Evolutionary conservation across 345 rosid genomes (phyloP).

Genomic region (Melaleuca alternifolia): DNA sequence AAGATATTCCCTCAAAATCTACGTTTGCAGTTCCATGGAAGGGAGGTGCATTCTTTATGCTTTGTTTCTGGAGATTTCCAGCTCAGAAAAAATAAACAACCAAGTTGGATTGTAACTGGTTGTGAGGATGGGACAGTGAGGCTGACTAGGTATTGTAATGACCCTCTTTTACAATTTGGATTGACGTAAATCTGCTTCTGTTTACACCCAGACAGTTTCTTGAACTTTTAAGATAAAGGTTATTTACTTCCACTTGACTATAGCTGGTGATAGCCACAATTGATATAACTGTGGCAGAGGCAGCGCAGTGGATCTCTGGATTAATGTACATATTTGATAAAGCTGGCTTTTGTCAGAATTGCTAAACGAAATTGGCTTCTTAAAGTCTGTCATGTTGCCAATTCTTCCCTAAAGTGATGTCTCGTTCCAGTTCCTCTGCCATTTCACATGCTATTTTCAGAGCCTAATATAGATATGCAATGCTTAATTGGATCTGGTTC

Average conservation of each 20-base stretch:
- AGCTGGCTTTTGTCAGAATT: not conserved
- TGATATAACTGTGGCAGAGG: not conserved
- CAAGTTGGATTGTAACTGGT: slow-evolving; percentile 91
- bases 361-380: not conserved
- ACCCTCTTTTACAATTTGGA: not conserved
- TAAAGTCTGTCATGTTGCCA: not conserved
- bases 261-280: not conserved
- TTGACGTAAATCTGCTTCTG: not conserved
- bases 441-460: not conserved
- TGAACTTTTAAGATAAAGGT: not conserved
- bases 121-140: slow-evolving; percentile 99
- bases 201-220: not conserved
- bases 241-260: not conserved
- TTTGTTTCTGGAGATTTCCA: slow-evolving; percentile 41
- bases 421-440: not conserved
- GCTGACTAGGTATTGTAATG: slow-evolving; percentile 57
- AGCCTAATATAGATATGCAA: not conserved
- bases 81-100: slow-evolving; percentile 17
- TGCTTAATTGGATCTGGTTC: not conserved
- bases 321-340: not conserved
- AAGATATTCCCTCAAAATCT: slow-evolving; percentile 58
- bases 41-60: slow-evolving; percentile 86
- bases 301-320: not conserved
- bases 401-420: not conserved
- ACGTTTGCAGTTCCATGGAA: slow-evolving; percentile 88